Evolutionary conservation across 2,329 filamentous ascomycete genomes (phyloP), one percentile per base, ranked within the genome.

Genomic region (Colletotrichum liriopes): DNA sequence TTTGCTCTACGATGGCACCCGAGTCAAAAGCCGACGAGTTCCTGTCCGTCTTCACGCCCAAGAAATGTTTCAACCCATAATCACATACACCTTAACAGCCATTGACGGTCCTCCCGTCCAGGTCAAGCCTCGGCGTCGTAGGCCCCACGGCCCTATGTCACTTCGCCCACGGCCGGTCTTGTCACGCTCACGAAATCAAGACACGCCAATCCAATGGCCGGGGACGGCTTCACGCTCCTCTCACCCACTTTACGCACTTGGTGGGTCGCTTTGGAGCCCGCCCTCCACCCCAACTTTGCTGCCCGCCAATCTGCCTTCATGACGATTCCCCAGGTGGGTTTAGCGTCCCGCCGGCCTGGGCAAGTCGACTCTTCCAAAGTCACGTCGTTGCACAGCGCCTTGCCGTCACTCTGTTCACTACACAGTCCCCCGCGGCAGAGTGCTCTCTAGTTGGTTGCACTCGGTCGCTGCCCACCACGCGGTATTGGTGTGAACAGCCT

Each of bases 181-280:
- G 70, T 72, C 70, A 70, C 70, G 70, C 66, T 70, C 65, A 56
- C 39, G 41, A 70, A 60, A 61, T 70, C 60, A 69, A 70, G 70
- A 72, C 65, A 65, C 32, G 66, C 70, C 65, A 62, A 58, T 43
- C 37, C 58, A 55, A 39, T 52, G 56, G 56, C 68, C 56, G 68
- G 26, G n/a, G 64, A 67, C 68, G 58, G 62, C 52, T 55, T 64
- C 61, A 64, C 49, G 23, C 67, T 58, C 52, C 59, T 55, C 56
- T 68, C 70, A 70, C 59, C 70, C 69, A 69, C 69, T 65, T 65
- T 70, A 70, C 70, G 70, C 66, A 65, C 65, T 70, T 62, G 62
- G 70, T 60, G 70, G 70, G 60, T 70, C 60, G 45, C 60, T 51
- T n/a, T 70, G 54, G 47, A 69, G 59, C 26, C 65, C 20, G 65